phyloP scores from a whole-genome alignment of 108 stramenopile species.

The Parietichytrium sp. region DNA sequence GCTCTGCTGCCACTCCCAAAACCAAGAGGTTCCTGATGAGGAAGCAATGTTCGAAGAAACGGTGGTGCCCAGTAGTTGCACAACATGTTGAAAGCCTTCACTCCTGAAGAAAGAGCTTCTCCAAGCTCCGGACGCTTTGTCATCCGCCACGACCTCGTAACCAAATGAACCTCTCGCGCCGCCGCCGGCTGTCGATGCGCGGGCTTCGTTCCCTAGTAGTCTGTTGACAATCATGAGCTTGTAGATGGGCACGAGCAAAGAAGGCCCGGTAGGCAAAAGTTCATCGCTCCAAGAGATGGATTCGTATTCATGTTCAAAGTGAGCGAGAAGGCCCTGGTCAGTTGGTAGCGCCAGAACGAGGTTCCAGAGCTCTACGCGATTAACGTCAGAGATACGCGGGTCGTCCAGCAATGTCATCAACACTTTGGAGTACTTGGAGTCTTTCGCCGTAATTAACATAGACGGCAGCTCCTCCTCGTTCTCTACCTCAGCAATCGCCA shows the following conservation, averaged over 20 bases:
- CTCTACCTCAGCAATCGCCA: not conserved
- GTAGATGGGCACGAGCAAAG: not conserved
- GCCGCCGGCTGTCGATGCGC: not conserved
- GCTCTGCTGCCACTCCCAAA: constrained; percentile 28
- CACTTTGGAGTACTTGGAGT: constrained; percentile 11
- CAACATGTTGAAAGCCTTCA: constrained; percentile 2
- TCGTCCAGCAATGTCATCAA: not conserved
- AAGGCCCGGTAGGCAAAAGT: not conserved
- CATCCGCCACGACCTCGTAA: not conserved
- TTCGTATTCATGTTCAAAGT: not conserved
- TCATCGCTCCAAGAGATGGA: not conserved
- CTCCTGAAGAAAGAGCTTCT: constrained; percentile 9
- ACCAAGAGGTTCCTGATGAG: not conserved
- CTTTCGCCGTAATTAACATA: constrained; percentile 16
- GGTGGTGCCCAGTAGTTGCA: not conserved
- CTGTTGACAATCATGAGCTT: constrained; percentile 24
- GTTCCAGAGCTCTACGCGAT: constrained; percentile 33
- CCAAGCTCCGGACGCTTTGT: not conserved
- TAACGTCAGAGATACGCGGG: not conserved
- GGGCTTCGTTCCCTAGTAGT: not conserved
- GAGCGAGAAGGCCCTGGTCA: not conserved
- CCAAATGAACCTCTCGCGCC: not conserved
- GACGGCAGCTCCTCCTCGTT: not conserved
- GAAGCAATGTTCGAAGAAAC: no score
- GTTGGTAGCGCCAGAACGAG: not conserved